Base-by-base conservation (phyloP, 805 yeast species). In the Saturnispora sekii region DNA sequence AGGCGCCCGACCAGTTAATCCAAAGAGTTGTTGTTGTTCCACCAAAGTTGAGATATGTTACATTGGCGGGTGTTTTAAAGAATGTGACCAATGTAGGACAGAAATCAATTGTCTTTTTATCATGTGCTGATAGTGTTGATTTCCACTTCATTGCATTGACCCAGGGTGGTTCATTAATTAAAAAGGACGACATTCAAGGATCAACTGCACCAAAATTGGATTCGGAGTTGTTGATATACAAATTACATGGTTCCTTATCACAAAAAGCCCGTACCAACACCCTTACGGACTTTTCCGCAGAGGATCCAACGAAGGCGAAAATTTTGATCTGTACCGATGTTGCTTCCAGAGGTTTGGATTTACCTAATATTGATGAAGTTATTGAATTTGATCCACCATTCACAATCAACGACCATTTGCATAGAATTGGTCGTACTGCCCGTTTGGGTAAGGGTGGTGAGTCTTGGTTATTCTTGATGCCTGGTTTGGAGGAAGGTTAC, bases 381-480 rank as follows among this genome's bases (percentile, higher is more conserved):
- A 71, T 93, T 15, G 98, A 93, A 62, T 82, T 80, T 55, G 99
- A 93, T 60, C 96, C 99, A 2, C 96, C 98, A 5, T 89, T 90
- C 58, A 75, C 93, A 1, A 71, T 87, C 5, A 97, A 88, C 51
- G 99, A 93, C 60, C 98, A 93, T 70, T 68, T 93, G 47, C 99
- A 93, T 63, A 75, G 99, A 63, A 85, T 89, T 45, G 99, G 99
- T 44, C 79, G 99, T 68, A 88, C 97, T 10, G 99, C 99, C 8
- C 80, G 99, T 67, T 95, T 94, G n/a, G 98, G 98, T 51, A 74
- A 79, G 38, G 63, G 68, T 34, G 99, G 99, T 61, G 72, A 72
- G 33, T 84, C 97, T 1, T 61, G 78, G 2, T 63, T 93, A 47
- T 87, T 90, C 57, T 67, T 93, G 35, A 67, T 90, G 30, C 98